Base-by-base conservation (phyloP, 2,329 filamentous ascomycete species). In the Alternaria gansuensis region DNA sequence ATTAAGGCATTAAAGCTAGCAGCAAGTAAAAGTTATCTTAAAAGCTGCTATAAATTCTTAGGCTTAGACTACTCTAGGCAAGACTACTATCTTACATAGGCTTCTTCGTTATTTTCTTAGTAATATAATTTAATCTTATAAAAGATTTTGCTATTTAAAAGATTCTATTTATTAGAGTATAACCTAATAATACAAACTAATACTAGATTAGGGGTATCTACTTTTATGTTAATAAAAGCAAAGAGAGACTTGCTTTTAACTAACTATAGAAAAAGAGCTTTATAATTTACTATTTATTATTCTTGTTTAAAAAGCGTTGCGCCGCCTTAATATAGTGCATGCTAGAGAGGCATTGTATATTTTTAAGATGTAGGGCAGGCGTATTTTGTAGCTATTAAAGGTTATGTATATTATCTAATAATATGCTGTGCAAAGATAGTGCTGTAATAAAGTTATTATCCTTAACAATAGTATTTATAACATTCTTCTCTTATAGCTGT, bases 201-300 rank as follows among this genome's bases (percentile, higher is more conserved):
- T 40, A 62, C n/a, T n/a, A 11, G 33, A 13, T 55, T 52, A 40
- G 52, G 53, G 10, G 43, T 63, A 10, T 59, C 62, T 67, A 13
- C 26, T 54, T 2, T 56, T 4, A 28, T 7, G 24, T 52, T 48
- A 53, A 37, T 10, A 51, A 21, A 39, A 52, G 17, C 2, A 17
- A 17, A 2, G 2, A 28, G 26, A 3, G 3, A 28, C 3, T 28
- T 3, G 26, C 26, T 28, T 28, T 3, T 31, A 14, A 63, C 60
- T 55, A 49, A 63, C 59, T n/a, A 54, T 64, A 52, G 14, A 52
- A 62, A 26, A 64, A 70, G 7, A 72, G 54, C 31, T 52, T 54
- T 17, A 72, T 59, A 17, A 53, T 54, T 64, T 43, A 72, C 68
- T 44, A 72, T 48, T 63, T 65, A 46, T 72, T 43, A 40, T 71